Evolutionary conservation across 192 early-diverging fungal species (phyloP), one percentile per base, ranked within the genome.

Genomic region (Backusella morwellensis): DNA sequence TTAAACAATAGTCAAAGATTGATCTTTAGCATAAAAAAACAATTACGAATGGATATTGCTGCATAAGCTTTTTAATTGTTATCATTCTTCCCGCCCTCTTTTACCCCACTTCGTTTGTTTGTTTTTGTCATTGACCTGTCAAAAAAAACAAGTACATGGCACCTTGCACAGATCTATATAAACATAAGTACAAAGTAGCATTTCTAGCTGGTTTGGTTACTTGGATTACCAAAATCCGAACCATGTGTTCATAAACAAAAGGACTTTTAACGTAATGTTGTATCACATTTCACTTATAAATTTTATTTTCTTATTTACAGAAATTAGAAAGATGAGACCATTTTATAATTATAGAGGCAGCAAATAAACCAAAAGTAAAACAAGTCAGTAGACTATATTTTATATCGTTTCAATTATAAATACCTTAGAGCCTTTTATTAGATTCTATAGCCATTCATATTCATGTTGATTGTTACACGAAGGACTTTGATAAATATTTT

Each of bases 181-280:
- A 56, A 56, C 21, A 56, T 23, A 56, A 26, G 21, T 23, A 56
- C 54, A 56, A 56, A 56, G 21, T 23, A 23, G 8, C 8, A 0
- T 56, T 7, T 56, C 6, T 1, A 56, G 54, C 11, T 56, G 19
- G 8, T 23, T 56, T 23, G 21, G 54, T 56, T 56, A 56, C 54
- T 56, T 56, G n/a, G 23, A 56, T 23, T 56, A 56, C 21, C 21
- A 56, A 56, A 56, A 56, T 23, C 54, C 54, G 54, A 56, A 56
- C 54, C 54, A 56, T 56, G 54, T 56, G 54, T 56, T 56, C 54
- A 56, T 23, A 56, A 56, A 56, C 47, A 56, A 56, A 56, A 56
- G 54, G 54, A 56, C 54, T 56, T 56, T 56, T 23, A 56, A 56
- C 54, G 21, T 26, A 56, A 56, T 56, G 54, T 11, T 56, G 54